Conservation (phyloP, 2,329 filamentous ascomycete species). For the Fusarium verticillioides region DNA sequence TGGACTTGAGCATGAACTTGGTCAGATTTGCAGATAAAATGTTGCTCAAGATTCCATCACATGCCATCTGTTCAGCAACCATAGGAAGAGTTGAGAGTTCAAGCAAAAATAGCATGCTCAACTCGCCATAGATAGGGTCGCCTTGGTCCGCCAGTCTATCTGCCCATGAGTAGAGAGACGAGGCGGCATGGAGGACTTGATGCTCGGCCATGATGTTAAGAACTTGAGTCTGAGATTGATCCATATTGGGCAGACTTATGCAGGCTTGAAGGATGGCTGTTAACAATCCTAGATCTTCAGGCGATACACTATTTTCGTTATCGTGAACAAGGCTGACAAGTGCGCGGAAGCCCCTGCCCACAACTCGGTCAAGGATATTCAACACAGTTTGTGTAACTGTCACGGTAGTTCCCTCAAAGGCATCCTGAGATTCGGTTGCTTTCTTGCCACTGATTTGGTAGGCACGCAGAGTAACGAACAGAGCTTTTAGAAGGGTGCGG, state of each 20-base stretch:
- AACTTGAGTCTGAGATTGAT: slow-evolving; percentile 76
- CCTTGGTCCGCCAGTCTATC: slow-evolving; percentile 81
- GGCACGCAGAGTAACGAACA: slow-evolving; percentile 83
- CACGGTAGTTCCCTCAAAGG: slow-evolving; percentile 53
- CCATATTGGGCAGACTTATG: slow-evolving; percentile 80
- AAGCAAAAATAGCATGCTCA: slow-evolving; percentile 88
- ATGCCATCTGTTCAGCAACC: slow-evolving; percentile 89
- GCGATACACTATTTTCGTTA: slow-evolving; percentile 67
- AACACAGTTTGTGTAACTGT: slow-evolving; percentile 72
- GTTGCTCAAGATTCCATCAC: slow-evolving; percentile 84
- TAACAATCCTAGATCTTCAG: slow-evolving; percentile 86
- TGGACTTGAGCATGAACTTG: slow-evolving; percentile 76
- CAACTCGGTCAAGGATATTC: slow-evolving; percentile 81
- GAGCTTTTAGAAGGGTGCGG: slow-evolving; percentile 81
- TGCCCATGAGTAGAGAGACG: slow-evolving; percentile 92
- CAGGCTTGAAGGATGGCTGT: slow-evolving; percentile 90
- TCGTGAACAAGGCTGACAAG: slow-evolving; percentile 87
- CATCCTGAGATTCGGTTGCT: slow-evolving; percentile 48
- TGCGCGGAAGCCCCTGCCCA: slow-evolving; percentile 84
- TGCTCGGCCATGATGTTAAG: slow-evolving; percentile 76
- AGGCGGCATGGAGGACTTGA: slow-evolving; percentile 81
- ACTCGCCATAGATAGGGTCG: slow-evolving; percentile 92
- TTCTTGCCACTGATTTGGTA: slow-evolving; percentile 58
- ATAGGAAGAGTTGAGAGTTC: slow-evolving; percentile 84
- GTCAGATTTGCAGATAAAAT: slow-evolving; percentile 83